A percentile compares a stretch with the other conserved stretches of the same genome.
Evolutionary conservation across 805 yeast species (phyloP).

Genomic region (Wickerhamiella kurtzmanii): DNA sequence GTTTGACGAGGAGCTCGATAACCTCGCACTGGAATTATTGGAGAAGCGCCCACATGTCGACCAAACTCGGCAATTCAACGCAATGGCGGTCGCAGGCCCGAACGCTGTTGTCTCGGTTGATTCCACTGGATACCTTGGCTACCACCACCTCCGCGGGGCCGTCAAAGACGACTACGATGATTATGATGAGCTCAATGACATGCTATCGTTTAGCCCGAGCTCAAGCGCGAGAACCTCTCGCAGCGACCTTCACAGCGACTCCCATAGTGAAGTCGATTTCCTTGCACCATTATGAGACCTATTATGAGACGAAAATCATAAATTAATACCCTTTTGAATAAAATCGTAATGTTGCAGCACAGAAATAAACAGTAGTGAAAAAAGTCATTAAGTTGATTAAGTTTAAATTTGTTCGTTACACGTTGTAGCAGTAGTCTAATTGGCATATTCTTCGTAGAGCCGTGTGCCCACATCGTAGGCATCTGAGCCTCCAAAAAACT

Average conservation of each 20-base stretch:
- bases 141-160: conserved; percentile 18
- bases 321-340: too few relatives aligned
- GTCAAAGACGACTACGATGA: conserved; percentile 3
- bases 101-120: conserved; percentile 21
- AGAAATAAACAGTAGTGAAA: too few relatives aligned
- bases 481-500: conserved; percentile 22
- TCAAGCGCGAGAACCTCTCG: not conserved
- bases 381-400: too few relatives aligned
- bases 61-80: conserved; percentile 20
- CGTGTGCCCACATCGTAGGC: conserved; percentile 14
- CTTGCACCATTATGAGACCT: too few relatives aligned
- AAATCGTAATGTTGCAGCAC: too few relatives aligned
- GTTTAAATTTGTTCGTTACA: too few relatives aligned
- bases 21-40: conserved; percentile 16
- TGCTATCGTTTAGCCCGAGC: not conserved
- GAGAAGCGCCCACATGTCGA: conserved; percentile 18
- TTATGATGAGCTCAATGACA: not conserved
- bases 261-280: too few relatives aligned
- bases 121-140: conserved; percentile 24
- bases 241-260: too few relatives aligned
- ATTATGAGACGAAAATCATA: too few relatives aligned
- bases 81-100: conserved; percentile 18
- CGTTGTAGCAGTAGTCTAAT: not conserved
- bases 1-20: conserved; percentile 13
- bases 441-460: conserved; percentile 6